A percentile compares a stretch with the other conserved stretches of the same genome.
Conservation (phyloP, 2,329 filamentous ascomycete species). For the Diaporthe eres region DNA sequence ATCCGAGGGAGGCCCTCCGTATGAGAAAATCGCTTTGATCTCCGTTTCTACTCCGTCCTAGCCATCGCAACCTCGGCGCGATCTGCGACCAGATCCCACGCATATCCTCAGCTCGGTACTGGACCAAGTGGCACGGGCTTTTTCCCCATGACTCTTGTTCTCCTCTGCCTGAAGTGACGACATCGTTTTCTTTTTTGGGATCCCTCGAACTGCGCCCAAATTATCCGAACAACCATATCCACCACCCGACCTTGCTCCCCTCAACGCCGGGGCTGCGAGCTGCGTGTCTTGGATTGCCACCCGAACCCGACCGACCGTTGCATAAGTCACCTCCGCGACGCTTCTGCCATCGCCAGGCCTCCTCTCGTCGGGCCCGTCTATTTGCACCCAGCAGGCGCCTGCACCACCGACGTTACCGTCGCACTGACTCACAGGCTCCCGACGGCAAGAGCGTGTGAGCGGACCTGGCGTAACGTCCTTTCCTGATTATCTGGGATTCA, state of each 20-base stretch:
- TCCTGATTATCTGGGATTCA: slow-evolving; percentile 21
- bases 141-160: slow-evolving; percentile 34
- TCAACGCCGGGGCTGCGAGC: slow-evolving; percentile 13
- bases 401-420: slow-evolving; percentile 26
- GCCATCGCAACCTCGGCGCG: slow-evolving; percentile 9
- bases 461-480: slow-evolving; percentile 34
- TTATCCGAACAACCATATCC: slow-evolving; percentile 25
- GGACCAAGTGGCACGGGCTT: slow-evolving; percentile 26
- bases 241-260: slow-evolving; percentile 3
- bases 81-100: slow-evolving; percentile 29
- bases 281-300: slow-evolving; percentile 27
- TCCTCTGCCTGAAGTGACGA: slow-evolving; percentile 33
- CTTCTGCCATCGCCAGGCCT: neutral
- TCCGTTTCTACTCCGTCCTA: slow-evolving; percentile 7
- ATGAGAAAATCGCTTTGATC: slow-evolving; percentile 18
- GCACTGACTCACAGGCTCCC: slow-evolving; percentile 38
- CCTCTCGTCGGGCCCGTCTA: slow-evolving; percentile 14
- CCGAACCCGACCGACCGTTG: slow-evolving; percentile 28
- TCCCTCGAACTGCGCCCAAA: slow-evolving; percentile 28
- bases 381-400: slow-evolving; percentile 11
- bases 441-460: slow-evolving; percentile 39
- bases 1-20: neutral
- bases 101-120: slow-evolving; percentile 18
- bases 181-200: slow-evolving; percentile 35
- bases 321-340: neutral